Percentiles rank a stretch among this genome's conserved stretches.
phyloP scores from a whole-genome alignment of 495 filamentous ascomycete genomes.

The Penicillium roqueforti region DNA sequence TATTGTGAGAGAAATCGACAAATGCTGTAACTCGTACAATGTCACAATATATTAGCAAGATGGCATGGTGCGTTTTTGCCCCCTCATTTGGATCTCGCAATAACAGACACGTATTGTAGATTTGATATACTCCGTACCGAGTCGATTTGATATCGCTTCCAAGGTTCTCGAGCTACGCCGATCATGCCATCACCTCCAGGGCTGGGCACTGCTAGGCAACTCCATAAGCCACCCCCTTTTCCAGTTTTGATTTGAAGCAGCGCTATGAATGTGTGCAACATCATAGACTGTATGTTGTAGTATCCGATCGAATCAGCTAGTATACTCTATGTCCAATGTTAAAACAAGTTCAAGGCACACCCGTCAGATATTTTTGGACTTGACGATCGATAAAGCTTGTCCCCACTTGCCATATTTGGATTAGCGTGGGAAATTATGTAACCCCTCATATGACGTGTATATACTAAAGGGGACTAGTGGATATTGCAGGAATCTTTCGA shows the following conservation, averaged over 20 bases:
- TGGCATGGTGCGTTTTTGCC: not conserved
- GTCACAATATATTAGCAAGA: not conserved
- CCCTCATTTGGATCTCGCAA: not conserved
- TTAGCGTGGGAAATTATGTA: not conserved
- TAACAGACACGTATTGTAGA: not conserved
- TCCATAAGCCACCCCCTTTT: not conserved
- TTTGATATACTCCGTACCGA: too few species aligned
- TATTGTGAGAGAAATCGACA: not conserved
- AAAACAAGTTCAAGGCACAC: not conserved
- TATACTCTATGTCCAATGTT: not conserved
- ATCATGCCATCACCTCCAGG: slow-evolving; percentile 11
- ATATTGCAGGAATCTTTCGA: not conserved
- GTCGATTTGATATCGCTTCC: not conserved
- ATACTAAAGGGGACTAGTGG: not conserved
- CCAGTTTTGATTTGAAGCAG: not conserved
- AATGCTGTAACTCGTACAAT: not conserved
- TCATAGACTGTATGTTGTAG: not conserved
- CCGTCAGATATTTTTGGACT: slow-evolving; percentile 2
- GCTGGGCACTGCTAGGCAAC: slow-evolving; percentile 1
- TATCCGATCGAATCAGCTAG: not conserved
- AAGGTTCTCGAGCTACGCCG: not conserved
- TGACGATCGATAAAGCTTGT: not conserved
- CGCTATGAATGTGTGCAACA: not conserved
- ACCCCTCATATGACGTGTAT: not conserved
- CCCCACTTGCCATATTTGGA: not conserved